Conservation (phyloP, 805 yeast species). For the Hanseniaspora hatyaiensis region DNA sequence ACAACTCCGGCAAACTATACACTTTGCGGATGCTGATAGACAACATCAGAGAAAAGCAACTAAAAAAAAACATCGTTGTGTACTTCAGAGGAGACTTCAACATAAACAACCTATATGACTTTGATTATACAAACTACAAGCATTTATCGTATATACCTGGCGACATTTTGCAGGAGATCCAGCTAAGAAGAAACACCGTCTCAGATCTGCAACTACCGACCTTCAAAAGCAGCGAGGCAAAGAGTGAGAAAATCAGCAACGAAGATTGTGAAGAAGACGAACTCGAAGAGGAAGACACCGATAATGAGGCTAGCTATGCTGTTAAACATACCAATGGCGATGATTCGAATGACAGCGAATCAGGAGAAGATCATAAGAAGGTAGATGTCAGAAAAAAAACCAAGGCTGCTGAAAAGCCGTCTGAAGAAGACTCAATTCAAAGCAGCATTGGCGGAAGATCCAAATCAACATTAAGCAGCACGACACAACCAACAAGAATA, state of each 20-base stretch:
- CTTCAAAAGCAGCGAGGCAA: no score
- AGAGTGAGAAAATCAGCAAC: not conserved
- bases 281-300: not conserved
- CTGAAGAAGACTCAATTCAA: conserved; percentile 8
- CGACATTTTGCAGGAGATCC: conserved; percentile 1
- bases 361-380: conserved; percentile 5
- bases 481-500: conserved; percentile 22
- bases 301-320: not conserved
- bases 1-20: conserved; percentile 9
- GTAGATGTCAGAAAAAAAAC: not conserved
- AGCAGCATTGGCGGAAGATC: conserved; percentile 13
- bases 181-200: conserved; percentile 12
- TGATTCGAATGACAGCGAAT: conserved; percentile 3
- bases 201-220: not conserved
- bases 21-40: conserved; percentile 6
- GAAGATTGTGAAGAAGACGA: conserved; percentile 5
- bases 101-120: conserved; percentile 11
- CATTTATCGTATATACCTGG: conserved; percentile 14
- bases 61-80: not conserved
- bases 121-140: conserved; percentile 12
- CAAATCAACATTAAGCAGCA: conserved; percentile 5
- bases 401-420: not conserved
- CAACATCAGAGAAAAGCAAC: not conserved
- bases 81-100: conserved; percentile 15
- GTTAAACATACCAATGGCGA: not conserved